These are phyloP conservation scores for Angophora floribunda DNA, from an alignment of 345 rosid species.

Conservation along the genomic window DNA sequence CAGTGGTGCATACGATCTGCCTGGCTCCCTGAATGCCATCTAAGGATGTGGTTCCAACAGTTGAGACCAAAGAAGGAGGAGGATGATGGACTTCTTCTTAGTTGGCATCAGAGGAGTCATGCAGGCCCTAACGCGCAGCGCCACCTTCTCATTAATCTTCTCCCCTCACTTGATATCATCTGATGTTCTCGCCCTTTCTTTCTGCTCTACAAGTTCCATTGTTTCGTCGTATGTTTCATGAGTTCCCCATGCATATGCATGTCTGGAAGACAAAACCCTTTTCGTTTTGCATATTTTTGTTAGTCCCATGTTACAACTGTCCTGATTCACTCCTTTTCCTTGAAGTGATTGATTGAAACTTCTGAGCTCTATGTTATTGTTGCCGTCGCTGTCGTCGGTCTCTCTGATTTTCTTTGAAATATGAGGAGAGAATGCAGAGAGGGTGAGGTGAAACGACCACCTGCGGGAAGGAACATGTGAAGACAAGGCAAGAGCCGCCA, in stretches of 20 bases:
- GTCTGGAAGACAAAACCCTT: neutral
- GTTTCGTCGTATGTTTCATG: neutral
- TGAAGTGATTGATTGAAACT: neutral
- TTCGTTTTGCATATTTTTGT: neutral
- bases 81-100: neutral
- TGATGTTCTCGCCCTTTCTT: neutral
- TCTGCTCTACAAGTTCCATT: neutral
- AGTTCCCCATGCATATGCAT: neutral
- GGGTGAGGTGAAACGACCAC: neutral
- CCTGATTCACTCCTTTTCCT: neutral
- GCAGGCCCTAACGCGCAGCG: neutral
- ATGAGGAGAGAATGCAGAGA: neutral
- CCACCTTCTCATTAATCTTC: neutral
- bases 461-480: neutral
- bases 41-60: slow-evolving; percentile 3
- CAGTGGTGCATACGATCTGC: neutral
- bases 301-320: neutral
- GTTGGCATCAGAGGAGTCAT: neutral
- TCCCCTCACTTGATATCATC: neutral
- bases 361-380: neutral
- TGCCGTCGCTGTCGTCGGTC: neutral
- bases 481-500: neutral
- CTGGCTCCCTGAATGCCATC: slow-evolving; percentile 9
- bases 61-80: neutral
- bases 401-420: neutral